Base-by-base conservation (phyloP, 768 basidiomycete genomes). In the Panaeolus cyanescens region DNA sequence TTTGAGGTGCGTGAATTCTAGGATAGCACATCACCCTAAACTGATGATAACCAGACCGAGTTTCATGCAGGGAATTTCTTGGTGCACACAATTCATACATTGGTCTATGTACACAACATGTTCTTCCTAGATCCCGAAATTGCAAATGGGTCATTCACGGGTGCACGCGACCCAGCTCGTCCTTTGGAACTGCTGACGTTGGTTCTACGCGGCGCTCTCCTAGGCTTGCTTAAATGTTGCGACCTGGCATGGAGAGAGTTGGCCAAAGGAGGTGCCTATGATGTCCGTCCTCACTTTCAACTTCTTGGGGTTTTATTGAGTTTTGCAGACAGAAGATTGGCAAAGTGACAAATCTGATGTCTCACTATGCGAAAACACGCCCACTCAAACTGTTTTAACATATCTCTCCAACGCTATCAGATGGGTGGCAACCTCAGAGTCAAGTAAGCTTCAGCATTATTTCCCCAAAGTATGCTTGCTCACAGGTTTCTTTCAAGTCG, bases 311-410 rank as follows among this genome's bases (percentile, higher is more conserved):
- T 56, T 53, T 42, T 62, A 54, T 56, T 65, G 53, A 64, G 12
- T 50, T 64, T 62, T 70, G 55, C 71, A 94, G 93, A 79, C 84
- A 62, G 93, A 95, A 79, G 93, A 95, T 67, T 93, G 92, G 88
- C 92, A 93, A 71, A 83, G 90, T 60, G 95, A 97, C 64, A 95
- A 95, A 75, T 90, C 88, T 66, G 93, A 93, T 19, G 81, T 96
- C 0, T 84, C 87, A 0, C 77, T 96, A 4, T 78, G 88, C 9
- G 91, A 95, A 74, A 79, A 81, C 6, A 71, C 88, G 28, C 80
- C 85, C 17, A 82, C 84, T 17, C 77, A 77, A 53, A 80, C 82
- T 59, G 72, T 91, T 25, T 60, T 89, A 6, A 71, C 77, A 17
- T 76, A 79, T 57, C 72, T 95, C 15, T 86, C 91, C 37, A 79